Base-by-base conservation (phyloP, 1,284 basidiomycete genomes). In the Ceratorhiza oryzae-sativae region DNA sequence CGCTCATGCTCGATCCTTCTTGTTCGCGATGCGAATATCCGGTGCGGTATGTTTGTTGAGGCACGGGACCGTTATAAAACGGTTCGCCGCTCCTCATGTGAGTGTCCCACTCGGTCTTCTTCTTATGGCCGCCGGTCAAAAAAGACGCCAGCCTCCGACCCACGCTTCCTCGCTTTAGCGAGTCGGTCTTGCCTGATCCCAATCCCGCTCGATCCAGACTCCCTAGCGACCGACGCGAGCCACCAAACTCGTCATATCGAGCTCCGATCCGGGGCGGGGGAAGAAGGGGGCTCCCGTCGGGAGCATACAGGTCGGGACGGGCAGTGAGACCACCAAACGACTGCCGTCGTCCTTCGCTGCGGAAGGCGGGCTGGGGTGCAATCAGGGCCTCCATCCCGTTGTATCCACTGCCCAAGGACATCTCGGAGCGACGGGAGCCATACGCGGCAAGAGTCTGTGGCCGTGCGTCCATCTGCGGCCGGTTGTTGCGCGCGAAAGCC, bases 391-490 rank as follows among this genome's bases (percentile, higher is more conserved):
- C 81, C 3, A 25, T 59, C 3, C 81, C 79, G 56, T 82, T 81
- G 48, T 79, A 80, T 32, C 62, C 82, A 34, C 81, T 81, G 36
- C 80, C 80, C 20, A 83, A 80, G 48, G 83, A 78, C 70, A 83
- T 82, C 41, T 83, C 62, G 15, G 62, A 67, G 10, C 62, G 46
- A 9, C 48, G 48, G 27, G 34, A 18, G 84, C 32, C 53, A 46
- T 59, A 71, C 48, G 63, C 56, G 32, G 25, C 59, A 39, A 58
- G 67, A 86, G 82, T 77, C 88, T 87, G 74, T 86, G 86, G 0
- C 85, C 84, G 76, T 87, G 89, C 73, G 91, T 81, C 62, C 1
- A 90, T 92, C 71, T 86, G 86, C 3, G 90, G 90, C 25, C 90
- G 84, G 18, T 79, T 76, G 60, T 71, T 41, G 36, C 63, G 34